Evolutionary conservation across 2,329 filamentous ascomycete genomes (phyloP).

Genomic region (Aureobasidium namibiae): DNA sequence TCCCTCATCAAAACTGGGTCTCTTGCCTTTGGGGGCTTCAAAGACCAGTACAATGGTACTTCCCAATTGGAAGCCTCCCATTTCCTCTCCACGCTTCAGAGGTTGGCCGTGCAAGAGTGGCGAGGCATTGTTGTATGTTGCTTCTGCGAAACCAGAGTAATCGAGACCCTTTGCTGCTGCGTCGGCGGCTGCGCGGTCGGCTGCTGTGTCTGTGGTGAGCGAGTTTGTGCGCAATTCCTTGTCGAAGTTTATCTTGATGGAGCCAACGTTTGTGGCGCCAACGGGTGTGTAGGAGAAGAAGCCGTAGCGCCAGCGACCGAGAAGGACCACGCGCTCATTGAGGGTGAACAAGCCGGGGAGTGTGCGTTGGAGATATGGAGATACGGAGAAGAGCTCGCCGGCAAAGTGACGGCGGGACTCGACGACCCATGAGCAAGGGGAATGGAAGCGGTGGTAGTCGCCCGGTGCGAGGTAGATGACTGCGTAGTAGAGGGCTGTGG

Average conservation of each 20-base stretch:
- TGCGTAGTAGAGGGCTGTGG: conserved; percentile 76
- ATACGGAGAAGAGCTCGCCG: conserved; percentile 90
- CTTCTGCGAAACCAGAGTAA: conserved; percentile 88
- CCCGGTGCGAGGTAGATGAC: conserved; percentile 95
- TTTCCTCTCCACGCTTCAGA: conserved; percentile 81
- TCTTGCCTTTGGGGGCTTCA: conserved; percentile 68
- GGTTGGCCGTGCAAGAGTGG: conserved; percentile 73
- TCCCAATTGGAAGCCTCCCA: conserved; percentile 95
- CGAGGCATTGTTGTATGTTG: conserved; percentile 74
- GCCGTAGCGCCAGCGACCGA: conserved; percentile 91
- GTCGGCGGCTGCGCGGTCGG: conserved; percentile 74
- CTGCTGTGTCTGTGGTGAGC: conserved; percentile 83
- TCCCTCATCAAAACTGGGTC: conserved; percentile 51
- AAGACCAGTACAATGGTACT: conserved; percentile 95
- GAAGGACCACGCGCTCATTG: conserved; percentile 88
- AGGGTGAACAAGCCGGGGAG: conserved; percentile 91
- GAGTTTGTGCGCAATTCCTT: conserved; percentile 87
- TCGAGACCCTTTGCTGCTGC: conserved; percentile 68
- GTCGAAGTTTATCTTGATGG: conserved; percentile 96
- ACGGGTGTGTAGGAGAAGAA: conserved; percentile 97
- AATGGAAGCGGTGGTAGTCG: conserved; percentile 98
- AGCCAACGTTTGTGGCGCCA: conserved; percentile 93
- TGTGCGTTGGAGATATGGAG: conserved; percentile 86
- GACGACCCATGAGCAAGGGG: conserved; percentile 89
- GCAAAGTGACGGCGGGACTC: conserved; percentile 94